Conservation (phyloP, 768 basidiomycete genomes). For the Tulasnella sp. region DNA sequence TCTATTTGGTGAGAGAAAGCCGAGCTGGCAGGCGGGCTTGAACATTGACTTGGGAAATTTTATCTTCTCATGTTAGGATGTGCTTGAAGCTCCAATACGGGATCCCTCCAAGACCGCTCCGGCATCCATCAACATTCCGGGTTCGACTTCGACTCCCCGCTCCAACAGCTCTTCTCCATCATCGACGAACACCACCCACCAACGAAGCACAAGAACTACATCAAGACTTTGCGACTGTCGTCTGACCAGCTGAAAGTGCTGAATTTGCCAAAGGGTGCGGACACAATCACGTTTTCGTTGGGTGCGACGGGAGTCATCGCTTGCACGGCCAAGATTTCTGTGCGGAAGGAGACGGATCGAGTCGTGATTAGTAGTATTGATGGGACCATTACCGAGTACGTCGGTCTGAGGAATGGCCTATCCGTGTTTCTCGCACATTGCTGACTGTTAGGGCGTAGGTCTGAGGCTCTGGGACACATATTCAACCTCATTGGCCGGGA, state of each 20-base stretch:
- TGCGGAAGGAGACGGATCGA: conserved; percentile 89
- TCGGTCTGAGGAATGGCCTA: too few relatives aligned
- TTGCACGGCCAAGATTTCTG: conserved; percentile 65
- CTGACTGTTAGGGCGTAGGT: conserved; percentile 48
- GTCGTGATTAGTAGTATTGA: conserved; percentile 97
- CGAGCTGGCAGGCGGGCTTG: too few relatives aligned
- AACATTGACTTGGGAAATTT: background rate
- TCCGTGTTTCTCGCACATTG: background rate
- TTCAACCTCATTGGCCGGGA: conserved; percentile 98
- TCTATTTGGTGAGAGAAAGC: too few relatives aligned
- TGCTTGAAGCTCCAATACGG: background rate
- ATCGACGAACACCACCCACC: too few relatives aligned
- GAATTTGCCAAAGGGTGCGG: conserved; percentile 78
- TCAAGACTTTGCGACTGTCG: conserved; percentile 87
- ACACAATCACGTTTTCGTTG: conserved; percentile 89
- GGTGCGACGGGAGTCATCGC: conserved; percentile 72
- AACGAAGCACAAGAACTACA: conserved; percentile 54
- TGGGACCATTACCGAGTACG: conserved; percentile 96
- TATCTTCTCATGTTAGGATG: background rate
- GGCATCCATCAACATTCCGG: background rate
- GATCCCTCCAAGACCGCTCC: background rate
- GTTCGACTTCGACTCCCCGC: background rate
- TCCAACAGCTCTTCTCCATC: background rate
- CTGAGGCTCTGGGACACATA: conserved; percentile 74
- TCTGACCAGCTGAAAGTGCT: conserved; percentile 95